Conservation (phyloP, 148 eudicot genomes). For the Mesembryanthemum crystallinum region DNA sequence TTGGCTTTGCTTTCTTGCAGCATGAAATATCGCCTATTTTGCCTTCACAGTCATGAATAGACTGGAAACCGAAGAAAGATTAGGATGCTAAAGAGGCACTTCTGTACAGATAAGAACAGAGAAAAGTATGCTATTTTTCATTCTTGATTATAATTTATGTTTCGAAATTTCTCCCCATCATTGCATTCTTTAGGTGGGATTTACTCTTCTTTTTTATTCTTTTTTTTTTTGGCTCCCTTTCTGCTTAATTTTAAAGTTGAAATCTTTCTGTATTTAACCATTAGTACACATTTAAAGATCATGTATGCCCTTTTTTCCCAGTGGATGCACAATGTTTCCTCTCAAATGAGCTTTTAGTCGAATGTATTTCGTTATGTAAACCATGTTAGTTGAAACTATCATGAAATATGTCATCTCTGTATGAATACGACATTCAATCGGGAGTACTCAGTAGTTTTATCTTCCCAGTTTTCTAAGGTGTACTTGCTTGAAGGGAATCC, state of each 20-base stretch:
- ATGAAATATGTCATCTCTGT: too few relatives aligned
- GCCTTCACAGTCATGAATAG: background rate
- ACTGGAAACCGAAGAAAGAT: background rate
- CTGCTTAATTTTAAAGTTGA: background rate
- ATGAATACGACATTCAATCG: too few relatives aligned
- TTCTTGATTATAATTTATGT: conserved; percentile 11
- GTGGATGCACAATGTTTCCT: background rate
- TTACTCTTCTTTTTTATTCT: too few relatives aligned
- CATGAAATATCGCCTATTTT: background rate
- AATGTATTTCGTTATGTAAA: background rate
- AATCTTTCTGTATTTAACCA: conserved; percentile 4
- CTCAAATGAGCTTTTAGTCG: background rate
- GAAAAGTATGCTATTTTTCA: conserved; percentile 2
- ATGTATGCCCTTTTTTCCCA: conserved; percentile 1
- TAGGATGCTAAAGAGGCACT: background rate
- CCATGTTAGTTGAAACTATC: too few relatives aligned
- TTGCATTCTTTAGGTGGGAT: conserved; percentile 15
- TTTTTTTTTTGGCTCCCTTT: background rate
- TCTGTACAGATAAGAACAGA: conserved; percentile 27
- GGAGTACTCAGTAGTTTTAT: too few relatives aligned
- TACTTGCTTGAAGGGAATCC: too few relatives aligned
- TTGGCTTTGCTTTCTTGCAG: background rate
- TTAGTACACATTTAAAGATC: background rate
- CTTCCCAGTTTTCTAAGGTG: too few relatives aligned
- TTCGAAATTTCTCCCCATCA: background rate